phyloP scores from a whole-genome alignment of 2,329 filamentous ascomycete species.

The Didymella exigua region DNA sequence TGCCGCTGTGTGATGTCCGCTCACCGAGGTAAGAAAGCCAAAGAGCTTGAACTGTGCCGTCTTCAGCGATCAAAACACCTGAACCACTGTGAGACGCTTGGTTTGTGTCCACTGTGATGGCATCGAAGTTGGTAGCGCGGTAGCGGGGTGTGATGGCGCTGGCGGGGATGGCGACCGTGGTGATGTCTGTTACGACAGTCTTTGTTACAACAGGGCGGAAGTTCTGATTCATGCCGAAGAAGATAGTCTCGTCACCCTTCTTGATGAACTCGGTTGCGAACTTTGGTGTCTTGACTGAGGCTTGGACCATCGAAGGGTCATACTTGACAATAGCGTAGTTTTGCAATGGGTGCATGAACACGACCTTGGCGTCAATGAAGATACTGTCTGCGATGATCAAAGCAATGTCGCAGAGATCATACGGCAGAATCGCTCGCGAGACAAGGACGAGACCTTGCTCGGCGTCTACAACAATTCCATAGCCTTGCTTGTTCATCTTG shows the following conservation, averaged over 20 bases:
- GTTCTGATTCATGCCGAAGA: slow-evolving; percentile 98
- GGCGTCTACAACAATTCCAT: slow-evolving; percentile 96
- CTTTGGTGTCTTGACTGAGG: slow-evolving; percentile 86
- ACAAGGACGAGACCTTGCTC: slow-evolving; percentile 94
- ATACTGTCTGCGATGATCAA: slow-evolving; percentile 97
- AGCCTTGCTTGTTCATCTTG: slow-evolving; percentile 90
- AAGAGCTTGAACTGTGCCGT: slow-evolving; percentile 90
- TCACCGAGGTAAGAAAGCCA: slow-evolving; percentile 98
- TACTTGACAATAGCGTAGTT: slow-evolving; percentile 97
- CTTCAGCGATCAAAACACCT: slow-evolving; percentile 86
- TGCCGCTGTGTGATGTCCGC: slow-evolving; percentile 74
- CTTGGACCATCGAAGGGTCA: slow-evolving; percentile 89
- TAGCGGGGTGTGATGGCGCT: slow-evolving; percentile 92
- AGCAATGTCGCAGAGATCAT: slow-evolving; percentile 94
- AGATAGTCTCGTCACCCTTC: slow-evolving; percentile 92
- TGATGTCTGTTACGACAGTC: slow-evolving; percentile 95
- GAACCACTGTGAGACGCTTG: slow-evolving; percentile 91
- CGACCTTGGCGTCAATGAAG: slow-evolving; percentile 88
- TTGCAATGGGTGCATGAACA: slow-evolving; percentile 94
- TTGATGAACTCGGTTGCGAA: slow-evolving; percentile 82
- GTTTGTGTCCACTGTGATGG: slow-evolving; percentile 94
- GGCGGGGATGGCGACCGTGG: slow-evolving; percentile 92
- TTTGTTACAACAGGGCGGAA: slow-evolving; percentile 91
- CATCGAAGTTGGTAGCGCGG: slow-evolving; percentile 92
- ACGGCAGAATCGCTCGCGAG: slow-evolving; percentile 91